Evolutionary conservation across 2,329 filamentous ascomycete genomes (phyloP), one percentile per base, ranked within the genome.

Genomic region (Calycina herbarum): DNA sequence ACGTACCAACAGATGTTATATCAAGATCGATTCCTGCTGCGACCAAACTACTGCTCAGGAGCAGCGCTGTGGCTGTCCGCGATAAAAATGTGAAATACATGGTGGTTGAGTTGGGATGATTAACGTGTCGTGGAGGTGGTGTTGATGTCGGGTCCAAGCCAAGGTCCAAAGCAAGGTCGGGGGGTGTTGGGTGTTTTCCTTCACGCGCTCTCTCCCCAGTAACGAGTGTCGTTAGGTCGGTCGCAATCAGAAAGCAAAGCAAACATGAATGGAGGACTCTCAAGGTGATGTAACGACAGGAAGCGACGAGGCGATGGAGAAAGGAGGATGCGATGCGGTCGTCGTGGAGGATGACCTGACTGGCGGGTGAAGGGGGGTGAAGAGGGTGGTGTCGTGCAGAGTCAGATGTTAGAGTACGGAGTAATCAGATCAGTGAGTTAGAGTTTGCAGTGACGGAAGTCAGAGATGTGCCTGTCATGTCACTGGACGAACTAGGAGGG

Each of bases 11-110:
- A 15, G 17, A 35, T 11, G 56, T 40, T 6, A 82, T 78, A 66
- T 75, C 71, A 4, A 77, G 58, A 29, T 71, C 66, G 33, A 75
- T 67, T 38, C 31, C 35, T 24, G 38, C 40, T 10, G 73, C 73
- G 57, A 61, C 45, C 5, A 73, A 68, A 84, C 81, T 45, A 33
- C n/a, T 62, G 31, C 70, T 66, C 54, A 67, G 68, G 4, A 74
- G 29, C 54, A 72, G 61, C 48, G 67, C 70, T 4, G 68, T 60
- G 15, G 69, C 69, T 59, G 70, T 67, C 48, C 67, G 67, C 20
- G 68, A 68, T 71, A 72, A 45, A 67, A 71, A 61, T 54, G 68
- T 68, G 7, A 68, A 59, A 65, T 71, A 64, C 73, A 74, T 71
- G 42, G 15, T 70, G 63, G 57, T 33, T 57, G 17, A 1, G 31